A percentile compares a stretch with the other conserved stretches of the same genome.
These are phyloP conservation scores for Globisporangium megalacanthum DNA, from an alignment of 352 stramenopile species.

Conservation along the genomic window DNA sequence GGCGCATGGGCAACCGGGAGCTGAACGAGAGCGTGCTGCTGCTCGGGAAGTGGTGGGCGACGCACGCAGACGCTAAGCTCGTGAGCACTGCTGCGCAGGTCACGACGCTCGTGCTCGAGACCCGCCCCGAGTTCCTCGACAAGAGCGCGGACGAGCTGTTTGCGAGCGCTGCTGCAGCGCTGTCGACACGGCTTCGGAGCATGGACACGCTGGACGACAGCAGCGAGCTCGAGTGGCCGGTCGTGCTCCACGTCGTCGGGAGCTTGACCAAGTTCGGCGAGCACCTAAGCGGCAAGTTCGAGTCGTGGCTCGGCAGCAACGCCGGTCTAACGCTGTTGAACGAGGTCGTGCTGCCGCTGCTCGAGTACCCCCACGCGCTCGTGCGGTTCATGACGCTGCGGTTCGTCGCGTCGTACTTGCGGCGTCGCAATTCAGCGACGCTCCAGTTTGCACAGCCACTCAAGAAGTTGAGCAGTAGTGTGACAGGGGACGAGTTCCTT, in stretches of 20 bases:
- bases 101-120: slow-evolving; percentile 64
- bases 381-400: slow-evolving; percentile 59
- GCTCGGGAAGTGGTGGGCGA: slow-evolving; percentile 82
- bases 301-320: slow-evolving; percentile 46
- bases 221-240: slow-evolving; percentile 46
- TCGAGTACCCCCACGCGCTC: slow-evolving; percentile 72
- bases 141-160: slow-evolving; percentile 48
- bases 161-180: slow-evolving; percentile 22
- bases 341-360: slow-evolving; percentile 40
- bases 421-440: slow-evolving; percentile 37
- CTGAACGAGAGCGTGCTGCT: slow-evolving; percentile 89
- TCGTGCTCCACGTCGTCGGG: slow-evolving; percentile 55
- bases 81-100: slow-evolving; percentile 69
- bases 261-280: slow-evolving; percentile 62
- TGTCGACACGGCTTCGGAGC: slow-evolving; percentile 28
- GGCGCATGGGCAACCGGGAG: slow-evolving; percentile 86
- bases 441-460: slow-evolving; percentile 30
- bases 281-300: slow-evolving; percentile 49
- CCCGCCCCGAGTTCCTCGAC: slow-evolving; percentile 71
- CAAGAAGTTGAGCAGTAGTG: slow-evolving; percentile 25
- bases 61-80: slow-evolving; percentile 47
- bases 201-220: slow-evolving; percentile 43
- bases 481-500: slow-evolving; percentile 44
- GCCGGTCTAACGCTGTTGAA: slow-evolving; percentile 33
- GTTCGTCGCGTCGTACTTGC: slow-evolving; percentile 64